A percentile compares a stretch with the other conserved stretches of the same genome.
These are phyloP conservation scores for Hanseniaspora pseudoguilliermondii DNA, from an alignment of 805 yeast genomes.

Conservation along the genomic window DNA sequence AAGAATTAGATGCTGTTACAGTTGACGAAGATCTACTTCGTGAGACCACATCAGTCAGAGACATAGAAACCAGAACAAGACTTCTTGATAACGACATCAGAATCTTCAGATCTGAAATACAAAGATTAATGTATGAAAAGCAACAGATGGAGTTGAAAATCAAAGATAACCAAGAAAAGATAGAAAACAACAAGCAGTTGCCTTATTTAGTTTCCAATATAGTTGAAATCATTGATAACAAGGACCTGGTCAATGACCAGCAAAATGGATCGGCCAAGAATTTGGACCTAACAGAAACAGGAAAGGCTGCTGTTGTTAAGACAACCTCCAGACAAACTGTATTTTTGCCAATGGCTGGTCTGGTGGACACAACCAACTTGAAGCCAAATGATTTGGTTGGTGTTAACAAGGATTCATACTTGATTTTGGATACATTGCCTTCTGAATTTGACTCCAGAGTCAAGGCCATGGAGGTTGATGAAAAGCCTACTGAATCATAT, in stretches of 20 bases:
- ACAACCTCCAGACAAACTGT: slow-evolving; percentile 97
- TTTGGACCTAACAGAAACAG: slow-evolving; percentile 76
- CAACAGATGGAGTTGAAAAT: slow-evolving; percentile 85
- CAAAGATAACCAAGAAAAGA: slow-evolving; percentile 91
- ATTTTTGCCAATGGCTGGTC: slow-evolving; percentile 86
- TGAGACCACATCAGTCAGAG: slow-evolving; percentile 55
- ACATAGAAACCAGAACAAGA: slow-evolving; percentile 72
- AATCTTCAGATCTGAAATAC: slow-evolving; percentile 83
- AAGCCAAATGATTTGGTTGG: slow-evolving; percentile 98
- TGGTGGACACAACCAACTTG: slow-evolving; percentile 80
- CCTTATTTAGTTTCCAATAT: slow-evolving; percentile 95
- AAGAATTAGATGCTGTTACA: slow-evolving; percentile 61
- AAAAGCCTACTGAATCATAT: slow-evolving; percentile 93
- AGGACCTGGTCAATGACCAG: slow-evolving; percentile 36
- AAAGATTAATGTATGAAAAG: slow-evolving; percentile 83
- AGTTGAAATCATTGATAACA: slow-evolving; percentile 83
- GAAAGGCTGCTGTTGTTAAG: slow-evolving; percentile 96
- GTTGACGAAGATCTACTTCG: slow-evolving; percentile 33
- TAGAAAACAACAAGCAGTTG: slow-evolving; percentile 85
- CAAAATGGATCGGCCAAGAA: slow-evolving; percentile 88
- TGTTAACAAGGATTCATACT: slow-evolving; percentile 90
- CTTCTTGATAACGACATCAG: slow-evolving; percentile 89
- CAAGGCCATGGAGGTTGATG: slow-evolving; percentile 98
- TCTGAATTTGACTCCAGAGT: slow-evolving; percentile 96
- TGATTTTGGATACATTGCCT: slow-evolving; percentile 86